These are phyloP conservation scores for Cladosporium sp. DNA, from an alignment of 2,329 filamentous ascomycete species.

Conservation along the genomic window DNA sequence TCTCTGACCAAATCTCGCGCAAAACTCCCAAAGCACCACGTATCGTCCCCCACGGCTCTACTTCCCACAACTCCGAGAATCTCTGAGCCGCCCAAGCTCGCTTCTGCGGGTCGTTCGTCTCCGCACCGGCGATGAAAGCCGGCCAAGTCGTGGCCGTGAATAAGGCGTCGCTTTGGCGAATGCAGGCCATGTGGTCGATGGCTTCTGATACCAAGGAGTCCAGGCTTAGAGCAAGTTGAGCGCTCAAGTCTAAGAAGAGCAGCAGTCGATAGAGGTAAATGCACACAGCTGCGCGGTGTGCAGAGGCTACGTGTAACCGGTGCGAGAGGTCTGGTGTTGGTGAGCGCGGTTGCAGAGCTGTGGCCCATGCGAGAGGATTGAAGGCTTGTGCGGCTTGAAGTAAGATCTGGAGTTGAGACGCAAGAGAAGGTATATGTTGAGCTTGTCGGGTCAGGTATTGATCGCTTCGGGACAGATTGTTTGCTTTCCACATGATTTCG, in stretches of 20 bases:
- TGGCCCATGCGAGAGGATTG: slow-evolving; percentile 29
- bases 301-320: slow-evolving; percentile 34
- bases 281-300: slow-evolving; percentile 38
- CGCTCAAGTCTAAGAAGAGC: slow-evolving; percentile 20
- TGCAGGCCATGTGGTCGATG: slow-evolving; percentile 47
- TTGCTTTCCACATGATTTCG: slow-evolving; percentile 34
- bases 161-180: slow-evolving; percentile 47
- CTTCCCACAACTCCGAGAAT: slow-evolving; percentile 30
- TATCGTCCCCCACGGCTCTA: slow-evolving; percentile 37
- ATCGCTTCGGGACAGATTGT: slow-evolving; percentile 27
- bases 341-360: slow-evolving; percentile 29
- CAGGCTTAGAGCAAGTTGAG: background rate
- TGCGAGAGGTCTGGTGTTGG: slow-evolving; percentile 32
- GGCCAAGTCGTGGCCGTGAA: slow-evolving; percentile 61
- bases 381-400: background rate
- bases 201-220: slow-evolving; percentile 46
- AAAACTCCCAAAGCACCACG: slow-evolving; percentile 33
- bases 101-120: slow-evolving; percentile 46
- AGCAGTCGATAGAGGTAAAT: slow-evolving; percentile 35
- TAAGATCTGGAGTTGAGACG: background rate
- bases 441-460: background rate
- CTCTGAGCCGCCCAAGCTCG: slow-evolving; percentile 51
- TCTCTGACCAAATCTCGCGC: slow-evolving; percentile 30
- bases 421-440: no score
- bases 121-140: slow-evolving; percentile 55